A percentile compares a stretch with the other conserved stretches of the same genome.
These are phyloP conservation scores for Globisporangium apiculatum DNA, from an alignment of 352 stramenopile genomes.

Conservation along the genomic window DNA sequence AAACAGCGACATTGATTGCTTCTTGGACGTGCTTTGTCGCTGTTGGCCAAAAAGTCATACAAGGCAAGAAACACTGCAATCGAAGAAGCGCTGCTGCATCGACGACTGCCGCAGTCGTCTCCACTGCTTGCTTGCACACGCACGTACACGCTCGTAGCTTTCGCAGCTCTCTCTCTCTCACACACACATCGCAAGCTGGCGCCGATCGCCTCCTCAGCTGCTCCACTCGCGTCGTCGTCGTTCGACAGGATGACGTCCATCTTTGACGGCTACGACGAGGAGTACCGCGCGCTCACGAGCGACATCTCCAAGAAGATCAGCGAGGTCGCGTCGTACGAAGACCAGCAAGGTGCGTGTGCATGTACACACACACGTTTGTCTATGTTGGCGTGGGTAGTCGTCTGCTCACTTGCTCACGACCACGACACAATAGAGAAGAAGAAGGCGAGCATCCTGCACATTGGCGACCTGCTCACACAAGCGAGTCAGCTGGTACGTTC, in stretches of 20 bases:
- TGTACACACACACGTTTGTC: background rate
- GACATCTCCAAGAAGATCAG: slow-evolving; percentile 88
- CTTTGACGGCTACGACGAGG: slow-evolving; percentile 86
- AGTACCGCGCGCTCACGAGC: slow-evolving; percentile 76
- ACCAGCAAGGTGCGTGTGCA: slow-evolving; percentile 50
- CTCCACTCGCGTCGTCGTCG: background rate
- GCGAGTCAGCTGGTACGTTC: slow-evolving; percentile 64
- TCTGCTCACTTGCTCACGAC: background rate
- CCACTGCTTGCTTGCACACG: no score
- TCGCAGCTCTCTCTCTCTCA: background rate
- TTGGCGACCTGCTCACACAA: slow-evolving; percentile 74
- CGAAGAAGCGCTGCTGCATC: no score
- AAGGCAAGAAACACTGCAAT: no score
- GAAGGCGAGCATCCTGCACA: slow-evolving; percentile 76
- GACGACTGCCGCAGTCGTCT: no score
- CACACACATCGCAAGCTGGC: slow-evolving; percentile 5
- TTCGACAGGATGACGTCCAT: slow-evolving; percentile 75
- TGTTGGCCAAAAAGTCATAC: no score
- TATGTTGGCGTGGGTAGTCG: background rate
- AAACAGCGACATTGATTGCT: no score
- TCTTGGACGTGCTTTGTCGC: no score
- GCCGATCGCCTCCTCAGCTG: background rate
- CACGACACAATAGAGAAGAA: slow-evolving; percentile 60
- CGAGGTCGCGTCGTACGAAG: slow-evolving; percentile 81
- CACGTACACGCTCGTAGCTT: no score